Percentiles rank a stretch among this genome's conserved stretches.
Evolutionary conservation across 805 yeast genomes (phyloP).

Genomic region (Candida nemodendra): DNA sequence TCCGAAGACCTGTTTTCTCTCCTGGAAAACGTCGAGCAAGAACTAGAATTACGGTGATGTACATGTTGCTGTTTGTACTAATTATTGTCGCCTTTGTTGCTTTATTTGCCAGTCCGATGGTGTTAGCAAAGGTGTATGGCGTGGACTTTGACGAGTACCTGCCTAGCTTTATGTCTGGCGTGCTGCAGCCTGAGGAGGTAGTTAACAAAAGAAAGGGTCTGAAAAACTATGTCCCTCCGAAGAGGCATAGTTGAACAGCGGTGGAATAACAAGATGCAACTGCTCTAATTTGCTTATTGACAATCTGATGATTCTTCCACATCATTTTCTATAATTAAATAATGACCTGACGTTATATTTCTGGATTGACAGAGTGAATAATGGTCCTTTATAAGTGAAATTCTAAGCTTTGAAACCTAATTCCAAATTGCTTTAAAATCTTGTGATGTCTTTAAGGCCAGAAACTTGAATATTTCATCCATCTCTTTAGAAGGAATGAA

Average conservation of each 20-base stretch:
- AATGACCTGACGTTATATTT: too few relatives aligned
- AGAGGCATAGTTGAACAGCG: conserved; percentile 13
- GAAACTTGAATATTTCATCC: conserved; percentile 7
- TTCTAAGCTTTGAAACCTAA: conserved; percentile 3
- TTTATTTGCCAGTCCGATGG: conserved; percentile 40
- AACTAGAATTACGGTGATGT: conserved; percentile 35
- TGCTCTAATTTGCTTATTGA: conserved; percentile 5
- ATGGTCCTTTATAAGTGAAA: neutral
- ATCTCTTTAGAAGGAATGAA: conserved; percentile 31
- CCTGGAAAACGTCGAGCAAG: conserved; percentile 39
- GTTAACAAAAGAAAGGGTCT: conserved; percentile 37
- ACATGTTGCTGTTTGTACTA: conserved; percentile 36
- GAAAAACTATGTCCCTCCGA: conserved; percentile 28
- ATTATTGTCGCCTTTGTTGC: conserved; percentile 30
- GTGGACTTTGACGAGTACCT: conserved; percentile 40
- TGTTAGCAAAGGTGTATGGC: conserved; percentile 34
- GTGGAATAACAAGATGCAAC: neutral
- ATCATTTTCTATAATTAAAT: too few relatives aligned
- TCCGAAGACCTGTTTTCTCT: conserved; percentile 46
- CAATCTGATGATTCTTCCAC: neutral
- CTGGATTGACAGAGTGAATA: too few relatives aligned
- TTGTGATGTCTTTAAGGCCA: conserved; percentile 7
- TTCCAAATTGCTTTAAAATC: conserved; percentile 17
- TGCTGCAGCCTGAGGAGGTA: conserved; percentile 45
- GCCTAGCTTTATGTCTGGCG: conserved; percentile 37